Conservation (phyloP, 179 eudicot species). For the Drosera spatulata region DNA sequence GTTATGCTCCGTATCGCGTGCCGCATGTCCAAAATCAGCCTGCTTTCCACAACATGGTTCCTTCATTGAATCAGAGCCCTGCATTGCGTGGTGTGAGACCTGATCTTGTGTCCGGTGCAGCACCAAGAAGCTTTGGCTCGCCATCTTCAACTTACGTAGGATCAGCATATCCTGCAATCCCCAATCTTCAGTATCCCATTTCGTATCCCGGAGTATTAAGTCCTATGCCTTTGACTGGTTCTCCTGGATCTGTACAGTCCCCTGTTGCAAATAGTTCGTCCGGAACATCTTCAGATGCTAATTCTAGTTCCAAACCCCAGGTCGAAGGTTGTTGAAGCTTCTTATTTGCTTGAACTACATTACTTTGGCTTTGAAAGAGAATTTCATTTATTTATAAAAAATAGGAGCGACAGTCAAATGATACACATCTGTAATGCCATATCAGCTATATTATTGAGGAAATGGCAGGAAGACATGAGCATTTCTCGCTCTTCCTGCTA, state of each 20-base stretch:
- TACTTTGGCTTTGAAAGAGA: no score
- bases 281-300: slow-evolving; percentile 68
- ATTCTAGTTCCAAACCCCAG: slow-evolving; percentile 58
- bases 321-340: slow-evolving; percentile 39
- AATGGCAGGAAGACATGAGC: no score
- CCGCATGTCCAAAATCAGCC: slow-evolving; percentile 64
- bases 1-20: slow-evolving; percentile 66
- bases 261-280: slow-evolving; percentile 41
- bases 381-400: no score
- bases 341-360: no score
- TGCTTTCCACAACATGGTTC: slow-evolving; percentile 36
- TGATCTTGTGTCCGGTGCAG: slow-evolving; percentile 36
- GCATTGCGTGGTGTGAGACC: slow-evolving; percentile 49
- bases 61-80: slow-evolving; percentile 55
- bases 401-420: no score
- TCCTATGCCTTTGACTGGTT: slow-evolving; percentile 46
- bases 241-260: slow-evolving; percentile 24
- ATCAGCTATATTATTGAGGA: no score
- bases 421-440: no score
- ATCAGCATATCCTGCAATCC: slow-evolving; percentile 37
- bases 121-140: slow-evolving; percentile 45
- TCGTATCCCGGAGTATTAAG: slow-evolving; percentile 62
- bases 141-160: slow-evolving; percentile 34
- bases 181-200: slow-evolving; percentile 57
- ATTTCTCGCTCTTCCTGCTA: no score